These are phyloP conservation scores for Scenedesmus sp. DNA, from an alignment of 163 green algal species.

Conservation along the genomic window DNA sequence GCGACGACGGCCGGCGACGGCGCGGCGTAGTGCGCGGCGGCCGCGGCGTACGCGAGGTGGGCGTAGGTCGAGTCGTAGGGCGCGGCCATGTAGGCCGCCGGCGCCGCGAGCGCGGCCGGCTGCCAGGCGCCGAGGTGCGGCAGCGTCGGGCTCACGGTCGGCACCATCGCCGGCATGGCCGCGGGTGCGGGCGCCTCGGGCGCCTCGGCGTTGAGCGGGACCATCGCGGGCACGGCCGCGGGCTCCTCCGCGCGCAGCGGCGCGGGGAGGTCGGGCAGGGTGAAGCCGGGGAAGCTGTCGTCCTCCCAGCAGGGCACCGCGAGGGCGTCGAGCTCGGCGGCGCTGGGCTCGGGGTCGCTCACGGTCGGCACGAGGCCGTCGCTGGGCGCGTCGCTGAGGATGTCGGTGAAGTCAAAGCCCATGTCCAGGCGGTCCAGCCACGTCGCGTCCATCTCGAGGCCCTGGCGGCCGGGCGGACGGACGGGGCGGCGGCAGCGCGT, in stretches of 20 bases:
- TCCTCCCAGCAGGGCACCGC: constrained; percentile 26
- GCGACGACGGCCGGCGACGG: not conserved
- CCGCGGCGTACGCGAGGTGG: not conserved
- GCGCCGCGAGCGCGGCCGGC: not conserved
- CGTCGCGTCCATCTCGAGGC: constrained; percentile 55
- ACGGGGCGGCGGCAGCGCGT: no score
- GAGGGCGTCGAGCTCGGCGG: constrained; percentile 10
- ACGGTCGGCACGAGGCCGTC: constrained; percentile 56
- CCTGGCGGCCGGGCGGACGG: no score
- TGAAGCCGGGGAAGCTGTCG: not conserved
- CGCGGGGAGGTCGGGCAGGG: constrained; percentile 15
- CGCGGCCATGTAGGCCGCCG: not conserved
- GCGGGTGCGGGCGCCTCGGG: not conserved
- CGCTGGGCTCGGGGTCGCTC: constrained; percentile 8
- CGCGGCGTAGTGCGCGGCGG: not conserved
- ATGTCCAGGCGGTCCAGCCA: constrained; percentile 63
- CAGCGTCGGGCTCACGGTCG: no score
- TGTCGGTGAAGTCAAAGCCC: constrained; percentile 60
- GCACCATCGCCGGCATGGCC: not conserved
- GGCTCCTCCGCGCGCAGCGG: constrained; percentile 26
- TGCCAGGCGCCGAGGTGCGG: not conserved
- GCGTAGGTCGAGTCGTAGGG: no score
- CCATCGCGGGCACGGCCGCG: constrained; percentile 17
- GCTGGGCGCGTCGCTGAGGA: constrained; percentile 38
- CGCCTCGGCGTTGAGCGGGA: constrained; percentile 18